Conservation (phyloP, 75 land plant genomes). For the Picea glauca region DNA sequence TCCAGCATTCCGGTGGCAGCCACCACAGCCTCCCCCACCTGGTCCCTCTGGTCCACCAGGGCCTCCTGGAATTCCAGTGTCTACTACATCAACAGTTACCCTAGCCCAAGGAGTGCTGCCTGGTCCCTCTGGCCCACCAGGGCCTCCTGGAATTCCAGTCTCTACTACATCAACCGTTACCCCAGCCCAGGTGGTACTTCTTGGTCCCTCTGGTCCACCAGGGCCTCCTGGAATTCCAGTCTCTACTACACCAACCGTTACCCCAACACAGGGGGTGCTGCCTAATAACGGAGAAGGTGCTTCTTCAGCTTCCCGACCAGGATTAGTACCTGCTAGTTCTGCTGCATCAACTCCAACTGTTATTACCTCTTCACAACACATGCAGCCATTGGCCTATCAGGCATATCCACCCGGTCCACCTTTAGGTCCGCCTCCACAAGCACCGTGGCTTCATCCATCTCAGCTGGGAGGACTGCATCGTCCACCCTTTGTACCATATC, state of each 20-base stretch:
- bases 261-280: slow-evolving; percentile 19
- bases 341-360: neutral
- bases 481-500: slow-evolving; percentile 35
- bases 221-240: slow-evolving; percentile 17
- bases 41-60: slow-evolving; percentile 11
- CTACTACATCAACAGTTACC: slow-evolving; percentile 1
- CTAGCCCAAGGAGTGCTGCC: neutral
- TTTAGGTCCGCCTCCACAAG: slow-evolving; percentile 32
- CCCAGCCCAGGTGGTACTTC: neutral
- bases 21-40: slow-evolving; percentile 17
- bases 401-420: slow-evolving; percentile 31
- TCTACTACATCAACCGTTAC: slow-evolving; percentile 1
- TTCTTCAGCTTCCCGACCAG: neutral
- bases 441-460: slow-evolving; percentile 43
- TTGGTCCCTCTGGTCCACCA: slow-evolving; percentile 21
- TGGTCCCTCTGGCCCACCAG: slow-evolving; percentile 24
- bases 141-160: slow-evolving; percentile 19
- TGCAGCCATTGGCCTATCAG: slow-evolving; percentile 26
- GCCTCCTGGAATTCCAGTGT: slow-evolving; percentile 20
- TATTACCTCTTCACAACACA: neutral
- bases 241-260: slow-evolving; percentile 2
- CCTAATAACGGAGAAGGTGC: neutral
- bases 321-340: neutral
- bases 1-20: slow-evolving; percentile 14
- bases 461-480: slow-evolving; percentile 29